These are phyloP conservation scores for Cardamine occulta DNA, from an alignment of 345 rosid genomes.

Conservation along the genomic window DNA sequence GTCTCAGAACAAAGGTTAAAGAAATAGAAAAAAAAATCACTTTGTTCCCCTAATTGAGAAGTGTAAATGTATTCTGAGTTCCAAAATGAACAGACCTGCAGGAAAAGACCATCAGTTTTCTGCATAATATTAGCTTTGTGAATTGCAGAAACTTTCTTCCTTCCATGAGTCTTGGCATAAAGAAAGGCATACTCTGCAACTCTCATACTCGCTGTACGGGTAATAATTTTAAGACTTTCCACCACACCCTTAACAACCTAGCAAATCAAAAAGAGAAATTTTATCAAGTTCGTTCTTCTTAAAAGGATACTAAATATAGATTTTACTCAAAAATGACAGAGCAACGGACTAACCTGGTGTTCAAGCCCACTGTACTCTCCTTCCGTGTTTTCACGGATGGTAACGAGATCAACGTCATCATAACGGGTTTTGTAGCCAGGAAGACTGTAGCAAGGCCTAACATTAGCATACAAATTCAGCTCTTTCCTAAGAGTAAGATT, in stretches of 20 bases:
- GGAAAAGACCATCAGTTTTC: conserved; percentile 6
- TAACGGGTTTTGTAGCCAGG: conserved; percentile 92
- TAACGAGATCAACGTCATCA: conserved; percentile 85
- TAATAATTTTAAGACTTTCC: conserved; percentile 93
- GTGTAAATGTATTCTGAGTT: background rate
- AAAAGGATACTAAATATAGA: background rate
- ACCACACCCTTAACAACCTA: conserved; percentile 98
- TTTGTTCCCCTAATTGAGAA: background rate
- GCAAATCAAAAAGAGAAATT: conserved; percentile 23
- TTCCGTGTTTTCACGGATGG: conserved; percentile 96
- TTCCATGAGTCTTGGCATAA: background rate
- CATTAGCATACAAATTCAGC: conserved; percentile 90
- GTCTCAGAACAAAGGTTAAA: conserved; percentile 1
- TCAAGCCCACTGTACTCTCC: conserved; percentile 99
- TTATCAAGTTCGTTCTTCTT: background rate
- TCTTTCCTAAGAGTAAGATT: conserved; percentile 94
- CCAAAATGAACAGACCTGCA: conserved; percentile 19
- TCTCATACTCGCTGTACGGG: conserved; percentile 92
- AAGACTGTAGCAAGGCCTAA: conserved; percentile 95
- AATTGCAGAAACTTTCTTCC: conserved; percentile 2
- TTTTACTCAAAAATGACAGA: background rate
- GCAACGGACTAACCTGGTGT: conserved; percentile 66
- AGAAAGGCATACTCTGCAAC: conserved; percentile 43
- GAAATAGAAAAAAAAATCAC: background rate
- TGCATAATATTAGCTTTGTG: background rate